Evolutionary conservation across 129 eudicot species (phyloP), one percentile per base, ranked within the genome.

Genomic region (Tagetes erecta): DNA sequence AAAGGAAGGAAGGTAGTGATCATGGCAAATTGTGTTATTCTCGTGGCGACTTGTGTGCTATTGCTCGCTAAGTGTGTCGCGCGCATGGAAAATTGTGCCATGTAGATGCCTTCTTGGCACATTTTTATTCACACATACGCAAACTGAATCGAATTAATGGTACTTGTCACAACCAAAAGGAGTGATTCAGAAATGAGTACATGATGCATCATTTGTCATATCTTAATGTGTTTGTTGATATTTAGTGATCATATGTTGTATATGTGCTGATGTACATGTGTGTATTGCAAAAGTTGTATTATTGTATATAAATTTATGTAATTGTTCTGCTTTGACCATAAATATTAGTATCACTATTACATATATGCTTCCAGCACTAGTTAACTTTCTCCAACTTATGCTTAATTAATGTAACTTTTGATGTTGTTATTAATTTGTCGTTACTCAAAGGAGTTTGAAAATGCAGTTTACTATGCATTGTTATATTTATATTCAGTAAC

Each of bases 51-150:
- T 70, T 41, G 82, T 72, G 85, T 60, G 64, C 42, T 56, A 12
- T 47, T 56, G 58, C 79, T 45, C 35, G 27, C 70, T 68, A 81
- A 81, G 85, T 76, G 79, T 81, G 85, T 36, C 34, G 39, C 36
- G 12, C 78, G 42, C 72, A 70, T 73, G 82, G 63, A 75, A 36
- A 66, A 56, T 57, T 30, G 44, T 72, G 67, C 80, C 74, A 67
- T 71, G 73, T 68, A 38, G 86, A 82, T 65, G 79, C 81, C 67
- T 71, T 64, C 78, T 76, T 76, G 75, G 79, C 67, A 49, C 58
- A 81, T 46, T 65, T 33, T 8, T 55, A 56, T 71, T 53, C 85
- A 76, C 85, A 56, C 12, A 55, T 45, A 71, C 13, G 2, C 12
- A 4, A 1, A 71, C 41, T 51, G 37, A 30, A 66, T 76, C 6